Conservation (phyloP, 2,329 filamentous ascomycete species). For the Hyphodiscus sp. region DNA sequence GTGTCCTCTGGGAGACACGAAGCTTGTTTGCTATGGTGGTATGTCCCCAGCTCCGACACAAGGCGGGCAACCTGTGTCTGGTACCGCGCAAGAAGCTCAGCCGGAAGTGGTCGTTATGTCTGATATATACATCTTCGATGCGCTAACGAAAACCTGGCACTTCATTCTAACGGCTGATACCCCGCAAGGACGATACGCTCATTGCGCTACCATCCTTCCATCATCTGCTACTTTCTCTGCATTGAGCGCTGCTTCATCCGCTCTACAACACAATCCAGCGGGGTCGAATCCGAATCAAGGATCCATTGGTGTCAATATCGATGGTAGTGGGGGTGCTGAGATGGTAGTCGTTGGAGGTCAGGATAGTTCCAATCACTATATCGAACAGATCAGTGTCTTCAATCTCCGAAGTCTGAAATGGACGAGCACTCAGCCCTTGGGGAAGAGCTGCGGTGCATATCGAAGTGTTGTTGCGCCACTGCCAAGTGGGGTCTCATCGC, state of each 20-base stretch:
- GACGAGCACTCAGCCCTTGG: conserved; percentile 82
- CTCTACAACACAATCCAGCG: conserved; percentile 82
- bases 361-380: conserved; percentile 97
- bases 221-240: conserved; percentile 86
- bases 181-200: conserved; percentile 91
- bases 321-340: conserved; percentile 86
- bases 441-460: conserved; percentile 92
- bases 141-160: conserved; percentile 75
- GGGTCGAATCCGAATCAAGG: conserved; percentile 81
- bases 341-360: conserved; percentile 97
- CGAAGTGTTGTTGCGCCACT: conserved; percentile 89
- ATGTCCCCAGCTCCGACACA: conserved; percentile 71
- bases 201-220: conserved; percentile 87
- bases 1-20: conserved; percentile 87
- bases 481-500: conserved; percentile 55
- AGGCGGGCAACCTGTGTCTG: conserved; percentile 37
- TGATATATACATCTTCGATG: conserved; percentile 93
- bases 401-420: conserved; percentile 92
- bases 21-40: conserved; percentile 94
- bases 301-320: conserved; percentile 78
- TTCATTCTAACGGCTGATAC: conserved; percentile 73
- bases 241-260: conserved; percentile 73
- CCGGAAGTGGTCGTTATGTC: conserved; percentile 96
- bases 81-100: conserved; percentile 54
- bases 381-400: conserved; percentile 97